Conservation (phyloP, 768 basidiomycete species). For the Steccherinum ochraceum region DNA sequence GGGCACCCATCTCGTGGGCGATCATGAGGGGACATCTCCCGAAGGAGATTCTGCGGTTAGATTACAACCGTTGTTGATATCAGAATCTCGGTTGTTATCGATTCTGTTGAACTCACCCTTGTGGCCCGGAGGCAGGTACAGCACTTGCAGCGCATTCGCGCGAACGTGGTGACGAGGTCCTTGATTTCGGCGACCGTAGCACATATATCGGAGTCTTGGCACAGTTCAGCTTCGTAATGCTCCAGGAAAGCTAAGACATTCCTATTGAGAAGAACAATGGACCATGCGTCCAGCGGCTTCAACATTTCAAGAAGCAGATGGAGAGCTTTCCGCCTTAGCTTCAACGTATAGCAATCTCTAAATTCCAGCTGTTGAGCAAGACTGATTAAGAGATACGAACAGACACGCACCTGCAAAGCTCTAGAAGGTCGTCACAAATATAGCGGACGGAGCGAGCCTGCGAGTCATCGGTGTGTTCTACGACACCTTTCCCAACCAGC, state of each 20-base stretch:
- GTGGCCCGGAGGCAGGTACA: slow-evolving; percentile 1
- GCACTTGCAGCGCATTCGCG: not conserved
- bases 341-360: not conserved
- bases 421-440: slow-evolving; percentile 3
- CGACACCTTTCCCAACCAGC: not conserved
- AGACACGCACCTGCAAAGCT: slow-evolving; percentile 5
- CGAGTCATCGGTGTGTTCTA: not conserved
- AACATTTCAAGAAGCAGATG: not conserved
- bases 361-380: slow-evolving; percentile 1
- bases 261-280: slow-evolving; percentile 3
- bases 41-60: no score
- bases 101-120: no score
- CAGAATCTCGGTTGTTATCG: not conserved
- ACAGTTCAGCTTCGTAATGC: slow-evolving; percentile 5
- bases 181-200: not conserved
- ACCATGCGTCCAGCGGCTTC: slow-evolving; percentile 6
- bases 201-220: not conserved
- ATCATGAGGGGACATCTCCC: no score
- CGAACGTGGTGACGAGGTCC: not conserved
- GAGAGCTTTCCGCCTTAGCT: slow-evolving; percentile 1
- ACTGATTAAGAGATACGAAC: not conserved
- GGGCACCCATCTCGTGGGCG: no score
- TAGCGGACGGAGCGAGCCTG: not conserved
- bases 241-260: slow-evolving; percentile 9
- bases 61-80: not conserved